phyloP scores from a whole-genome alignment of 805 yeast genomes.

The Scheffersomyces coipomensis region DNA sequence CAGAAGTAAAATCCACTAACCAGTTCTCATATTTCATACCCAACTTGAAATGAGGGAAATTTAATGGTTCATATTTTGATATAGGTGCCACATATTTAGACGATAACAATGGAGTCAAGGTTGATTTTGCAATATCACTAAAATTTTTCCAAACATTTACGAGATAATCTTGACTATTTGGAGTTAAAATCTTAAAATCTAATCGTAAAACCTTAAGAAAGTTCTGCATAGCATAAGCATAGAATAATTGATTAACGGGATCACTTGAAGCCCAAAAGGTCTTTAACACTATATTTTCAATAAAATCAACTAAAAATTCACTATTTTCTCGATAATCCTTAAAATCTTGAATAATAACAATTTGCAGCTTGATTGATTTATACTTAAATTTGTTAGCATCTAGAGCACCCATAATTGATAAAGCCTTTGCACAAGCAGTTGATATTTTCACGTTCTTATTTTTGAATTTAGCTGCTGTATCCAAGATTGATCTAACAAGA shows the following conservation, averaged over 20 bases:
- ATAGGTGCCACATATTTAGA: slow-evolving; percentile 71
- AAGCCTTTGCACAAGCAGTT: slow-evolving; percentile 60
- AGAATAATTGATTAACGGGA: slow-evolving; percentile 77
- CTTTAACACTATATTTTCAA: slow-evolving; percentile 72
- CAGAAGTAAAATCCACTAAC: slow-evolving; percentile 69
- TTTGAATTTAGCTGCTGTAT: slow-evolving; percentile 57
- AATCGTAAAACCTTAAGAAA: slow-evolving; percentile 64
- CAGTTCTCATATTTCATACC: slow-evolving; percentile 63
- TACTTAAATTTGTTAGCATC: slow-evolving; percentile 60
- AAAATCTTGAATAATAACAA: slow-evolving; percentile 61
- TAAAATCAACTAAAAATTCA: slow-evolving; percentile 59
- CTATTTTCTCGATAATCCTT: slow-evolving; percentile 60
- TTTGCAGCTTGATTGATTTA: slow-evolving; percentile 38
- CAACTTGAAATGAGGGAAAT: slow-evolving; percentile 64
- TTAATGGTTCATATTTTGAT: slow-evolving; percentile 43
- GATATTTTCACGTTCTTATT: slow-evolving; percentile 48
- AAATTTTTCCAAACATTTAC: slow-evolving; percentile 57
- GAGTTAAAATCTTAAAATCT: slow-evolving; percentile 19
- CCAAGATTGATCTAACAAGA: slow-evolving; percentile 52
- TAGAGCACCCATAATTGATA: slow-evolving; percentile 75
- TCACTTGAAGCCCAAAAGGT: slow-evolving; percentile 89
- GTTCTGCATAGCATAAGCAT: slow-evolving; percentile 89
- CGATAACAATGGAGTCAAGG: slow-evolving; percentile 69
- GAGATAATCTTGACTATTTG: slow-evolving; percentile 15
- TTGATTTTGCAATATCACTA: slow-evolving; percentile 64